These are phyloP conservation scores for Saururus chinensis DNA, from an alignment of 164 flowering plant species.

Conservation along the genomic window DNA sequence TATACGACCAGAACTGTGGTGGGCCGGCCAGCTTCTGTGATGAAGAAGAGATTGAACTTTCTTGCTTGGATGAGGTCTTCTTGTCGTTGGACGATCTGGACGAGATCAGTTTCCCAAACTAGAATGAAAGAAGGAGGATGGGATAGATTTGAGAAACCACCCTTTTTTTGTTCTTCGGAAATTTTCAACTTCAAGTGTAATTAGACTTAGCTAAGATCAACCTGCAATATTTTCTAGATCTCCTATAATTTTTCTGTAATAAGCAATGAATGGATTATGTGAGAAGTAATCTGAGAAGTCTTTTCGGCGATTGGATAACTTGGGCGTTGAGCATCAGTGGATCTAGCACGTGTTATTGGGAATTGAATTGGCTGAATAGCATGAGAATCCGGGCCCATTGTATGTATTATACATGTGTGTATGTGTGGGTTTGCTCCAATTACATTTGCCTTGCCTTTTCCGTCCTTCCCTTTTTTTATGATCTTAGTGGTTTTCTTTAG, in stretches of 20 bases:
- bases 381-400: too few relatives aligned
- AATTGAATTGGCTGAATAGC: constrained; percentile 8
- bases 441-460: constrained; percentile 13
- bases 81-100: constrained; percentile 72
- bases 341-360: constrained; percentile 15
- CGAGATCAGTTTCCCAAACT: constrained; percentile 61
- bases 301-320: neutral
- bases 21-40: constrained; percentile 20
- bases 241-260: neutral
- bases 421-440: constrained; percentile 35
- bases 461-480: constrained; percentile 10
- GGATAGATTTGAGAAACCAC: neutral
- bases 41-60: constrained; percentile 40
- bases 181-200: neutral
- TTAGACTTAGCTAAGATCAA: neutral
- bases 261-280: too few relatives aligned
- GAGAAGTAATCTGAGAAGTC: too few relatives aligned
- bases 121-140: constrained; percentile 7
- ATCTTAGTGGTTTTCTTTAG: constrained; percentile 29
- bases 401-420: too few relatives aligned
- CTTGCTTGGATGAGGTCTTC: constrained; percentile 81
- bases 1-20: constrained; percentile 25
- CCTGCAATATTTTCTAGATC: neutral
- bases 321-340: constrained; percentile 1
- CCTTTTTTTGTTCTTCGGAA: neutral